Evolutionary conservation across 176 grass and related monocot genomes (phyloP).

Genomic region (Hordeum vulgare): DNA sequence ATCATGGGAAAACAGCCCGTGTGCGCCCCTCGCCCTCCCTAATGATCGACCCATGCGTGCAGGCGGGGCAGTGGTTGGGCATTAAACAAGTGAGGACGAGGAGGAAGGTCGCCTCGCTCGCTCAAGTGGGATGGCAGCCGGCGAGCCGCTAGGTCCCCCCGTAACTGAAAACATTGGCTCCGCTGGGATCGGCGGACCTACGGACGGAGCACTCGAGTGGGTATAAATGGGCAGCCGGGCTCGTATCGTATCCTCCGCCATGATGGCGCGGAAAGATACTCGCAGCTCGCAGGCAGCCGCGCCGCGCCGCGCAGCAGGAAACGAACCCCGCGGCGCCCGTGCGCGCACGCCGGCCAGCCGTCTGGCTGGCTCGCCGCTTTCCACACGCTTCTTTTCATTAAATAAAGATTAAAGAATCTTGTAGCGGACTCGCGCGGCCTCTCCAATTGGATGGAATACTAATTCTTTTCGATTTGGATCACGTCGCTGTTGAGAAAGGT

Average conservation of each 20-base stretch:
- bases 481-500: neutral
- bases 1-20: neutral
- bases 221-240: neutral
- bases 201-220: neutral
- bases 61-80: neutral
- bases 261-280: conserved; percentile 1
- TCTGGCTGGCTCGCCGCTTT: neutral
- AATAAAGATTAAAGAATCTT: neutral
- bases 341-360: neutral
- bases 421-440: neutral
- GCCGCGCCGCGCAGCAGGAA: neutral
- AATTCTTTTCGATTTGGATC: neutral
- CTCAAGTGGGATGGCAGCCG: conserved; percentile 8
- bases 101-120: neutral
- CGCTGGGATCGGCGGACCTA: neutral
- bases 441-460: neutral
- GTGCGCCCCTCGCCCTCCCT: neutral
- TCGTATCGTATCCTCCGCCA: neutral
- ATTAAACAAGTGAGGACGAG: conserved; percentile 10
- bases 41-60: conserved; percentile 22
- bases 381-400: neutral
- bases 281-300: neutral
- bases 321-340: neutral
- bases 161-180: neutral
- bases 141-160: neutral